phyloP scores from a whole-genome alignment of 768 basidiomycete species.

The Leccinum subtestaceum region DNA sequence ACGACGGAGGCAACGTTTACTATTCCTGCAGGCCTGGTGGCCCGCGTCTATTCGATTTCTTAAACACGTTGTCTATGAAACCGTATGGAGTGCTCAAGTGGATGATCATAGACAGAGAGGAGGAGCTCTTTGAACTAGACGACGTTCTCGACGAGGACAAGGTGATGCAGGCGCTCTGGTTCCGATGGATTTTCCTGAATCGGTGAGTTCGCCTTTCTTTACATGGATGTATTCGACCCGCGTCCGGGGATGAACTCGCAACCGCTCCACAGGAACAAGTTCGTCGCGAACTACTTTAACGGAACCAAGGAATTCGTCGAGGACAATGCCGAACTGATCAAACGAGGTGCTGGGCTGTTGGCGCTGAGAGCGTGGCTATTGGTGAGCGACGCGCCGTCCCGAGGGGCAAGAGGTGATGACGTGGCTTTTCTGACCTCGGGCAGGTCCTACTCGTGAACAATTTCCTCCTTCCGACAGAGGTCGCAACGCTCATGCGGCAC shows the following conservation, averaged over 20 bases:
- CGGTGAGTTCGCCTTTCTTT: slow-evolving; percentile 37
- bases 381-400: slow-evolving; percentile 36
- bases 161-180: slow-evolving; percentile 77
- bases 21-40: slow-evolving; percentile 70
- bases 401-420: background rate
- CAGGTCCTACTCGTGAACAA: slow-evolving; percentile 55
- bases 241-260: background rate
- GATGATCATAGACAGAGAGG: slow-evolving; percentile 69
- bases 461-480: slow-evolving; percentile 50
- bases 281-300: slow-evolving; percentile 52
- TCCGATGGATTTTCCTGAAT: slow-evolving; percentile 66
- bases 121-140: slow-evolving; percentile 71
- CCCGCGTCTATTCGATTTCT: slow-evolving; percentile 59
- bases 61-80: slow-evolving; percentile 57
- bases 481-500: slow-evolving; percentile 47
- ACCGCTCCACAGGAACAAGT: slow-evolving; percentile 40
- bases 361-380: slow-evolving; percentile 61
- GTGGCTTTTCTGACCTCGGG: background rate
- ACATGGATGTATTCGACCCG: background rate
- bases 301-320: slow-evolving; percentile 56
- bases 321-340: slow-evolving; percentile 64
- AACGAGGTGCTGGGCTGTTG: slow-evolving; percentile 64
- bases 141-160: slow-evolving; percentile 74
- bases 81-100: slow-evolving; percentile 65
- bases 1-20: slow-evolving; percentile 44